A percentile compares a stretch with the other conserved stretches of the same genome.
Conservation (phyloP, 2,329 filamentous ascomycete genomes). For the Penicillium palitans region DNA sequence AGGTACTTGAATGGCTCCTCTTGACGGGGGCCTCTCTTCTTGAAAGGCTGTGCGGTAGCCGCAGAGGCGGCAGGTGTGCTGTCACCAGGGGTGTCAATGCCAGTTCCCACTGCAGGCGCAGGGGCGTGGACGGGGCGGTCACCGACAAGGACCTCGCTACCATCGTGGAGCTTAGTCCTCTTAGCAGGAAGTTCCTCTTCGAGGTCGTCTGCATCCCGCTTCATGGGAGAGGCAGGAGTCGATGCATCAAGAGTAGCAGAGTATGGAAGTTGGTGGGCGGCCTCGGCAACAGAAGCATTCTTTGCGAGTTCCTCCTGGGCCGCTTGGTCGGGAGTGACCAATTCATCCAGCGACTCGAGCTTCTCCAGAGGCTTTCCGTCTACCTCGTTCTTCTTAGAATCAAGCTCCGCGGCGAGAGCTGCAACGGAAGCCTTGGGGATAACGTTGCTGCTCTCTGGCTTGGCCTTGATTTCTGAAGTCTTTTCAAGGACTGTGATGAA, state of each 20-base stretch:
- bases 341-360: slow-evolving; percentile 43
- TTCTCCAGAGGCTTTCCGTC: slow-evolving; percentile 36
- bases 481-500: slow-evolving; percentile 97
- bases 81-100: slow-evolving; percentile 27
- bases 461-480: slow-evolving; percentile 77
- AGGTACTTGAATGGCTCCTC: slow-evolving; percentile 98
- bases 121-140: slow-evolving; percentile 40
- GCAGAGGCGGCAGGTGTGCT: slow-evolving; percentile 23
- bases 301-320: slow-evolving; percentile 35
- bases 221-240: slow-evolving; percentile 26
- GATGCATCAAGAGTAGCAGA: slow-evolving; percentile 31
- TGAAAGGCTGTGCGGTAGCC: slow-evolving; percentile 22
- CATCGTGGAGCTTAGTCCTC: slow-evolving; percentile 46
- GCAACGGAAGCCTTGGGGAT: slow-evolving; percentile 43
- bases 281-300: slow-evolving; percentile 38
- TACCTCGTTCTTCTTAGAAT: slow-evolving; percentile 32
- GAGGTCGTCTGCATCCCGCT: slow-evolving; percentile 37
- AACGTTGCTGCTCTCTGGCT: slow-evolving; percentile 59
- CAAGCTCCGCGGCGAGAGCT: slow-evolving; percentile 38
- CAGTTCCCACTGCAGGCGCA: slow-evolving; percentile 26
- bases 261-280: slow-evolving; percentile 36
- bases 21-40: slow-evolving; percentile 44
- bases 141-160: slow-evolving; percentile 40
- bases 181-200: slow-evolving; percentile 44
- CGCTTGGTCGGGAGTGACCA: slow-evolving; percentile 34